Evolutionary conservation across 2,329 filamentous ascomycete genomes (phyloP).

Genomic region (Lecanicillium sp.): DNA sequence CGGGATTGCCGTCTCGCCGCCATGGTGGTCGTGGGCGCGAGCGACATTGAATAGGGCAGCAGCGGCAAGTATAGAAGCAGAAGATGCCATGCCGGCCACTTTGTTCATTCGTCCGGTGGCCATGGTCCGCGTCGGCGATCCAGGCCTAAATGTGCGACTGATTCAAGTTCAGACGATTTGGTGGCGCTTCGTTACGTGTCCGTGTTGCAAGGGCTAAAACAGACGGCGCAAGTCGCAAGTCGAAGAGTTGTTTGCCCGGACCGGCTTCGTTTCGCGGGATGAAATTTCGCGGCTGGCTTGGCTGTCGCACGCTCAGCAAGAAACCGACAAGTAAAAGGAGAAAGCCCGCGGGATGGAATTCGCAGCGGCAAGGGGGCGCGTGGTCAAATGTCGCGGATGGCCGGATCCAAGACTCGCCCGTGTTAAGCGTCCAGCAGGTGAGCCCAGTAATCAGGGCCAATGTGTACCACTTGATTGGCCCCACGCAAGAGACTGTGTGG

Average conservation of each 20-base stretch:
- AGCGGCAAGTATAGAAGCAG: neutral
- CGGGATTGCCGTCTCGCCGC: conserved; percentile 47
- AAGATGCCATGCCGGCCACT: neutral
- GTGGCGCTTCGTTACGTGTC: neutral
- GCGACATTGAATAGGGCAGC: conserved; percentile 19
- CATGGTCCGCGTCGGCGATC: too few relatives aligned
- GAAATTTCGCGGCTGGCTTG: neutral
- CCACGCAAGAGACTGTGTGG: neutral
- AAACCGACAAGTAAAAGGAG: neutral
- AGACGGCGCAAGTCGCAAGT: too few relatives aligned
- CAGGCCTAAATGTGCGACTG: too few relatives aligned
- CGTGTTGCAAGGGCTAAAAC: neutral
- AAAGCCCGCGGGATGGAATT: neutral
- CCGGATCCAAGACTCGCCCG: conserved; percentile 1
- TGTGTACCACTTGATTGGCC: conserved; percentile 6
- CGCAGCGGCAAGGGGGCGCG: neutral
- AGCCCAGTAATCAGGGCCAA: conserved; percentile 5
- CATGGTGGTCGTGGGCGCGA: conserved; percentile 44
- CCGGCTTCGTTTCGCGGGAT: too few relatives aligned
- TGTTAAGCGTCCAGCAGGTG: too few relatives aligned
- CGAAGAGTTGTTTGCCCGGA: too few relatives aligned
- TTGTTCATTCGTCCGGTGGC: neutral
- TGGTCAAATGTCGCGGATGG: neutral
- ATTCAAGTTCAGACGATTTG: neutral
- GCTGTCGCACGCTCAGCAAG: neutral